phyloP scores from a whole-genome alignment of 805 yeast genomes.

The Candida silvatica region DNA sequence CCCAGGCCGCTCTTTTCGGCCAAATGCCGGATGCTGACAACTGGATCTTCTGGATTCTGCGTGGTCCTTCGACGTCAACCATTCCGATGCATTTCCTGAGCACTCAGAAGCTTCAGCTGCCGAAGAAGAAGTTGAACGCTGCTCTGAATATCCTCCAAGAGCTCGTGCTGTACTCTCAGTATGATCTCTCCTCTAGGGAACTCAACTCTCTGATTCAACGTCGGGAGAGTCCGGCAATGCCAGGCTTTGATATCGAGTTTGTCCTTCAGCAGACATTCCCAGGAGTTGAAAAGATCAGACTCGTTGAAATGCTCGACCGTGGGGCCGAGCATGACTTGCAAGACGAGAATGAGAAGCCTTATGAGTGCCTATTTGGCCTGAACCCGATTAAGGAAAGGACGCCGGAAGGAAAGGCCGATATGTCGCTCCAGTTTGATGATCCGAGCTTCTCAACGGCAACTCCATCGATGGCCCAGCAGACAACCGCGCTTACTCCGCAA shows the following conservation, averaged over 20 bases:
- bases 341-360: conserved; percentile 9
- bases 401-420: not conserved
- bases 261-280: conserved; percentile 18
- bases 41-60: conserved; percentile 57
- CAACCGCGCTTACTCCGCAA: conserved; percentile 2
- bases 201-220: conserved; percentile 5
- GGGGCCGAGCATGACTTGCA: conserved; percentile 3
- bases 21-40: conserved; percentile 33
- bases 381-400: not conserved
- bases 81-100: conserved; percentile 47
- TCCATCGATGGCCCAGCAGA: conserved; percentile 15
- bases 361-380: conserved; percentile 18
- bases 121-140: conserved; percentile 10
- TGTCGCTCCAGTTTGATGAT: conserved; percentile 25
- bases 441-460: conserved; percentile 28
- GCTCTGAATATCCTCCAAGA: conserved; percentile 26
- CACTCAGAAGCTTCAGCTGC: conserved; percentile 24
- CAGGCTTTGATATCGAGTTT: conserved; percentile 14
- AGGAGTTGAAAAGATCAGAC: conserved; percentile 15
- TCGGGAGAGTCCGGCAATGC: conserved; percentile 15
- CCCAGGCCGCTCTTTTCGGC: conserved; percentile 4
- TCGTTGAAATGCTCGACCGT: conserved; percentile 18
- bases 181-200: conserved; percentile 5
- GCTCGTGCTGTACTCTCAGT: conserved; percentile 18
- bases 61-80: conserved; percentile 54